phyloP scores from a whole-genome alignment of 2,329 filamentous ascomycete species.

The Phialemonium atrogriseum region DNA sequence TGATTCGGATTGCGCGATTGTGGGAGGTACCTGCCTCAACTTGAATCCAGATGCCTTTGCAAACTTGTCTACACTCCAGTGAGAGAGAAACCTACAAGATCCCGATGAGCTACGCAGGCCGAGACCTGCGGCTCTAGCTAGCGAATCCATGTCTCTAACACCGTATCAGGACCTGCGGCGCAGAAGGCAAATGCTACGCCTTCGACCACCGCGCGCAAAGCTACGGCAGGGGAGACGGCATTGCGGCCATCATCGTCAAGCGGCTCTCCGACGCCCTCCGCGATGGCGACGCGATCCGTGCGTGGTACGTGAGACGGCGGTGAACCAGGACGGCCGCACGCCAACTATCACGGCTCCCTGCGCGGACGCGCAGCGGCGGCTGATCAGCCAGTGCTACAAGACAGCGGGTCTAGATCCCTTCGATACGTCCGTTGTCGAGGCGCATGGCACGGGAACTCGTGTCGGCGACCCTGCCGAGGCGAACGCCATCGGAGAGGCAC shows the following conservation, averaged over 20 bases:
- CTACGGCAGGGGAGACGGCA: constrained; percentile 45
- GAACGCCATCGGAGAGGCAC: constrained; percentile 7
- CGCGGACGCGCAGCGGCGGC: constrained; percentile 18
- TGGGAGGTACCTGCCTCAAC: too few relatives aligned
- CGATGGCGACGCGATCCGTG: constrained; percentile 28
- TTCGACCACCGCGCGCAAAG: constrained; percentile 36
- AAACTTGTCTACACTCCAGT: too few relatives aligned
- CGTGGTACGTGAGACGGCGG: constrained; percentile 23
- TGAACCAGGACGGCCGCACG: constrained; percentile 21
- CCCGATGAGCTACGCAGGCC: too few relatives aligned
- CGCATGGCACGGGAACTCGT: constrained; percentile 30
- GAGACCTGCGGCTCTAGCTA: too few relatives aligned
- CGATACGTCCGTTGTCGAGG: constrained; percentile 21
- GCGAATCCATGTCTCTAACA: too few relatives aligned
- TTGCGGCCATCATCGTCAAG: constrained; percentile 43
- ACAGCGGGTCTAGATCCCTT: constrained; percentile 16
- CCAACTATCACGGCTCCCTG: constrained; percentile 19
- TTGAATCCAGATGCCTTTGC: too few relatives aligned
- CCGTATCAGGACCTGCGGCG: too few relatives aligned
- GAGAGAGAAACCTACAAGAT: too few relatives aligned
- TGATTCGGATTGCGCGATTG: constrained; percentile 13
- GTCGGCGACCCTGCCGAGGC: constrained; percentile 19
- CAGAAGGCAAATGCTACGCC: constrained; percentile 11
- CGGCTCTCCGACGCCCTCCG: constrained; percentile 34
- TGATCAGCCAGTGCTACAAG: constrained; percentile 20